A percentile compares a stretch with the other conserved stretches of the same genome.
These are phyloP conservation scores for Tulasnella sp. DNA, from an alignment of 768 basidiomycete species.

Conservation along the genomic window DNA sequence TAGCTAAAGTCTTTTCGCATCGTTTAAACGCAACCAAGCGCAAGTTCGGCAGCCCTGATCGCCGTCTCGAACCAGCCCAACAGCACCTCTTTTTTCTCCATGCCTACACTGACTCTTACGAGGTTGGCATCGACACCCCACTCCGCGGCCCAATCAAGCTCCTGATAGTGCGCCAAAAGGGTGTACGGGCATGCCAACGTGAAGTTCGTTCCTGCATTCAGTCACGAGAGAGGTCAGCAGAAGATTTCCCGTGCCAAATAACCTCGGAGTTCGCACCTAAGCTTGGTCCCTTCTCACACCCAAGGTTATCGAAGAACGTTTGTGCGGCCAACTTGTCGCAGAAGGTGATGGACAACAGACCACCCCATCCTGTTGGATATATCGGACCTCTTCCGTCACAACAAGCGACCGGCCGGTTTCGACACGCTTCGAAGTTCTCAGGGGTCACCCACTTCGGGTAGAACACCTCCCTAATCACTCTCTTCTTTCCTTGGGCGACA, in stretches of 20 bases:
- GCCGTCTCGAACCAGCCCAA: slow-evolving; percentile 60
- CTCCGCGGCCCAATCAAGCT: slow-evolving; percentile 85
- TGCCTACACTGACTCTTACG: slow-evolving; percentile 86
- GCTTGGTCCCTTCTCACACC: slow-evolving; percentile 84
- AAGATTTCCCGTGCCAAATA: neutral
- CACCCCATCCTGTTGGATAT: slow-evolving; percentile 67
- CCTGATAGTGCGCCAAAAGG: slow-evolving; percentile 82
- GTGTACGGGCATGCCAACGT: slow-evolving; percentile 93
- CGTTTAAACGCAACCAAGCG: neutral
- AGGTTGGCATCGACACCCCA: slow-evolving; percentile 82
- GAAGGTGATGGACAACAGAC: slow-evolving; percentile 85
- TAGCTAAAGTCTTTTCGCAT: neutral
- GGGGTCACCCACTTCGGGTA: slow-evolving; percentile 82
- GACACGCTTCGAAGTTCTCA: slow-evolving; percentile 66
- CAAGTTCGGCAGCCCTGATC: slow-evolving; percentile 66
- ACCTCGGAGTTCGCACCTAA: slow-evolving; percentile 38
- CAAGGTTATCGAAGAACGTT: slow-evolving; percentile 81
- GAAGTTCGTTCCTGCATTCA: slow-evolving; percentile 75
- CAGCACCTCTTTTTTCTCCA: slow-evolving; percentile 66
- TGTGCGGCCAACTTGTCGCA: slow-evolving; percentile 59
- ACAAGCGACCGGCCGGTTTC: slow-evolving; percentile 41
- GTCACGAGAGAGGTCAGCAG: slow-evolving; percentile 31
- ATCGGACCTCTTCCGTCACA: neutral
- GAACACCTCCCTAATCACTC: slow-evolving; percentile 75
- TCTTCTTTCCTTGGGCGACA: slow-evolving; percentile 20